Evolutionary conservation across 805 yeast species (phyloP), one percentile per base, ranked within the genome.

Genomic region (Monosporozyma solicola): DNA sequence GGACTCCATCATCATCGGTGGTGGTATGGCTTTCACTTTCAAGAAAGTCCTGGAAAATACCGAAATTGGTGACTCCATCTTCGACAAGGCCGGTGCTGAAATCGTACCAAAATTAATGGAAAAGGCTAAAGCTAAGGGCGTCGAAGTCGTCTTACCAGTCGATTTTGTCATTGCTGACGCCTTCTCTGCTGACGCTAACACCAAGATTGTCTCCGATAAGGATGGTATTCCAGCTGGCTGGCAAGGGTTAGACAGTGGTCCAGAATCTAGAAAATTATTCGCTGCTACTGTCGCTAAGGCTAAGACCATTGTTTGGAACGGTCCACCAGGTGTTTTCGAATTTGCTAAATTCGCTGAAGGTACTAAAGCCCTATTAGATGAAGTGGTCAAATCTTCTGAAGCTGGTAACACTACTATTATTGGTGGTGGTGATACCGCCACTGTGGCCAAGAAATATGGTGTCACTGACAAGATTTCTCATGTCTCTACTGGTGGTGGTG

Each of bases 401-500:
- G 80, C 82, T 56, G 98, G 97, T 71, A 84, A 84, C 81, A 87
- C 96, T 60, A 96, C 92, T 60, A 95, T 94, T 75, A 87, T 94
- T 69, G 84, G 85, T 66, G 99, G 99, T 77, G 99, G 99, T 82
- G 99, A 94, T 77, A 94, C 99, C 67, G 99, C 99, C 65, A 94
- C 99, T 62, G 94, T 91, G 63, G 97, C 97, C 69, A 92, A 92
- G 89, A 94, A 94, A 80, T 94, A 78, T 76, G 97, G 97, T 72
- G 97, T 85, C 61, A 91, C 89, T 65, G 96, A 88, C 72, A 88
- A 94, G 80, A 82, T 94, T 67, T 90, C 97, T 51, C 99, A 94
- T 76, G 97, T 94, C 62, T 92, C 98, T 63, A 94, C 99, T 59
- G 99, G 99, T 78, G 99, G 99, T 78, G 99, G 99, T 82, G 99